Evolutionary conservation across 2,329 filamentous ascomycete genomes (phyloP).

Genomic region (Sclerotinia sclerotiorum): DNA sequence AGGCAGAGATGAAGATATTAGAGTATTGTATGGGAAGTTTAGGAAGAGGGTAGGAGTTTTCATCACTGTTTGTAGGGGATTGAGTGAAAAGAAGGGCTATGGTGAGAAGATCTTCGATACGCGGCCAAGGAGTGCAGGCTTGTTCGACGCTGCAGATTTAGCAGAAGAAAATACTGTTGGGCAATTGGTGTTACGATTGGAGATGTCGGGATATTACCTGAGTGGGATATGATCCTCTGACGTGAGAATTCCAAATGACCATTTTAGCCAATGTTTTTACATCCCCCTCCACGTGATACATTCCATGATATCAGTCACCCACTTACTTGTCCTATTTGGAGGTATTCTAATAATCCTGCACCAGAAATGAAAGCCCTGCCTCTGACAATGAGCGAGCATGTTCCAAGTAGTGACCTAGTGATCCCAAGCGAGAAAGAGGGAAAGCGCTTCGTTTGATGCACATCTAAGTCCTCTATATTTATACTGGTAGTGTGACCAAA

Average conservation of each 20-base stretch:
- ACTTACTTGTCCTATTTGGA: too few species aligned
- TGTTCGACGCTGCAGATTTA: conserved; percentile 44
- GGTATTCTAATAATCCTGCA: too few species aligned
- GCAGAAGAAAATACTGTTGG: conserved; percentile 61
- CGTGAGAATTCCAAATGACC: neutral
- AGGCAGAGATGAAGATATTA: conserved; percentile 43
- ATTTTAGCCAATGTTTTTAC: too few species aligned
- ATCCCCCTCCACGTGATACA: too few species aligned
- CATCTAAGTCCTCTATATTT: too few species aligned
- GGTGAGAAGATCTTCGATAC: conserved; percentile 39
- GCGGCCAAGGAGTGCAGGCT: conserved; percentile 35
- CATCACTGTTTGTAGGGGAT: conserved; percentile 66
- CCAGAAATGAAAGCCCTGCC: too few species aligned
- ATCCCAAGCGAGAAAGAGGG: too few species aligned
- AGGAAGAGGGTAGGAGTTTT: conserved; percentile 73
- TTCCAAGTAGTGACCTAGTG: too few species aligned
- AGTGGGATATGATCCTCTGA: conserved; percentile 22
- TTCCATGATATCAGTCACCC: too few species aligned
- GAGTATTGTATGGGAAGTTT: conserved; percentile 62
- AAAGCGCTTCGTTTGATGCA: too few species aligned
- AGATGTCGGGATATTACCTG: conserved; percentile 68
- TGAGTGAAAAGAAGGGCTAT: conserved; percentile 60
- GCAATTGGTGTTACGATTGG: conserved; percentile 66
- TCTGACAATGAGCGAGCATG: too few species aligned
- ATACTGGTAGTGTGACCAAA: too few species aligned